phyloP scores from a whole-genome alignment of 2,329 filamentous ascomycete genomes.

The Albophoma yamanashiensis region DNA sequence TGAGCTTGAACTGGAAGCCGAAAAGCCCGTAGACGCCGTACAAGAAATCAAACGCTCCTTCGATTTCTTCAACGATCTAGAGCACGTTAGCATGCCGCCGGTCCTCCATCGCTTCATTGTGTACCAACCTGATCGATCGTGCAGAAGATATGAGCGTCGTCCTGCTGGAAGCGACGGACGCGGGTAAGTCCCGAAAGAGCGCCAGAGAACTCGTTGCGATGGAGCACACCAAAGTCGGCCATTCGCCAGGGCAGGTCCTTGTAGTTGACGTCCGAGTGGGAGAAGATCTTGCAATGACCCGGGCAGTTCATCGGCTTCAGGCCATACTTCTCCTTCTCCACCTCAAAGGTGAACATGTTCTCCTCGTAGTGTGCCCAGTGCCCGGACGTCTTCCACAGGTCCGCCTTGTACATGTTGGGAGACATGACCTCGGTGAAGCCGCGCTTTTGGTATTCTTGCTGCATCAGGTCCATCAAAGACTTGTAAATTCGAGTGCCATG shows the following conservation, averaged over 20 bases:
- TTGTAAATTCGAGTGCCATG: slow-evolving; percentile 94
- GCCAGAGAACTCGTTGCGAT: slow-evolving; percentile 91
- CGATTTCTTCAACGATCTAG: slow-evolving; percentile 43
- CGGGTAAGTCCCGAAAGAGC: slow-evolving; percentile 84
- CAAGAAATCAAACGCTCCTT: slow-evolving; percentile 79
- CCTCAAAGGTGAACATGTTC: slow-evolving; percentile 70
- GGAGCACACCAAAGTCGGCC: slow-evolving; percentile 91
- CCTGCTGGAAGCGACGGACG: slow-evolving; percentile 89
- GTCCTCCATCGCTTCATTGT: not conserved
- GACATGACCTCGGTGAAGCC: slow-evolving; percentile 93
- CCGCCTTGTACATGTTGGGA: slow-evolving; percentile 87
- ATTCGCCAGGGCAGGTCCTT: slow-evolving; percentile 78
- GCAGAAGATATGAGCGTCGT: slow-evolving; percentile 96
- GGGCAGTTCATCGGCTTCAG: slow-evolving; percentile 99
- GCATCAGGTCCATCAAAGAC: slow-evolving; percentile 69
- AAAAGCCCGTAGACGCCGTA: slow-evolving; percentile 58
- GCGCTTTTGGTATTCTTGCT: slow-evolving; percentile 82
- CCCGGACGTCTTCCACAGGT: slow-evolving; percentile 88
- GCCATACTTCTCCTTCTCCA: slow-evolving; percentile 63
- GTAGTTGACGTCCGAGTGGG: slow-evolving; percentile 74
- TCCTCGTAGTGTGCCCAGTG: slow-evolving; percentile 84
- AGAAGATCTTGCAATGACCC: slow-evolving; percentile 83
- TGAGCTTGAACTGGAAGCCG: slow-evolving; percentile 70
- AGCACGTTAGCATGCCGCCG: not conserved
- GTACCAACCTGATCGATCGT: slow-evolving; percentile 23